phyloP scores from a whole-genome alignment of 441 rosid species.

The Populus tomentosa region DNA sequence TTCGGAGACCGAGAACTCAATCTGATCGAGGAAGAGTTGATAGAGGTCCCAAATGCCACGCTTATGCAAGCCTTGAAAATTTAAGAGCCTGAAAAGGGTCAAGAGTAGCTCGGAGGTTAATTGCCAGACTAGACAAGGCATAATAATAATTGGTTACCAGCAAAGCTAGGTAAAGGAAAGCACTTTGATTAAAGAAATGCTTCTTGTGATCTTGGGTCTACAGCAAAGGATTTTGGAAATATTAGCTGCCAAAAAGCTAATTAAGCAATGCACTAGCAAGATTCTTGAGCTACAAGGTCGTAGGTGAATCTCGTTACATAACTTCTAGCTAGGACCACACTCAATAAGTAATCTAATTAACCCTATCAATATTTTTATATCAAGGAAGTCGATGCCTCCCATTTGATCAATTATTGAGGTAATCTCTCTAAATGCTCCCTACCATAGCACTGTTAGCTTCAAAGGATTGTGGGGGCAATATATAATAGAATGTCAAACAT shows the following conservation, averaged over 20 bases:
- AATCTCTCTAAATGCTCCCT: neutral
- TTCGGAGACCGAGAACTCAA: neutral
- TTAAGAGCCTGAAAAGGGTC: neutral
- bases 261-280: no score
- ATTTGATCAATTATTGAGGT: conserved; percentile 13
- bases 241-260: neutral
- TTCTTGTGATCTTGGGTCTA: neutral
- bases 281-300: no score
- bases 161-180: neutral
- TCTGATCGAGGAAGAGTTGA: neutral
- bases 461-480: conserved; percentile 24
- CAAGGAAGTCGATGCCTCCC: conserved; percentile 1
- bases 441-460: conserved; percentile 7
- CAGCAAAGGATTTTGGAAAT: neutral
- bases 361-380: neutral
- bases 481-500: conserved; percentile 16
- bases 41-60: neutral
- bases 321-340: neutral
- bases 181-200: conserved; percentile 5
- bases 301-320: neutral
- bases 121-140: neutral
- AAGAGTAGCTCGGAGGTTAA: neutral
- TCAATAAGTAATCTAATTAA: neutral
- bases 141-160: neutral
- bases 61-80: neutral